Conservation (phyloP, 2,329 filamentous ascomycete genomes). For the Penicillium sp. region DNA sequence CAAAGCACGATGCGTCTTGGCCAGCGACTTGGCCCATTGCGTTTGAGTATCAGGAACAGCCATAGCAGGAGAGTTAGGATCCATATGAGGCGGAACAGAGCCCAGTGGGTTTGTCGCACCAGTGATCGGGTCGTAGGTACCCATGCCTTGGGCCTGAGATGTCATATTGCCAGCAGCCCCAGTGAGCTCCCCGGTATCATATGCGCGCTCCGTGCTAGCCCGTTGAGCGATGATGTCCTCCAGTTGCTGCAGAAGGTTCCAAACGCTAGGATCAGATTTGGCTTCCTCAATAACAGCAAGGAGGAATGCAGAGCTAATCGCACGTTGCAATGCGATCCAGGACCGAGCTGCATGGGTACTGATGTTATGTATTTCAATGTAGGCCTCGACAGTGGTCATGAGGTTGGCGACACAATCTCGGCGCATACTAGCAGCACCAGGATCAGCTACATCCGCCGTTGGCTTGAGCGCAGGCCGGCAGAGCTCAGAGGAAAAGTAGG, state of each 20-base stretch:
- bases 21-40: conserved; percentile 48
- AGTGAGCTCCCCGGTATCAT: conserved; percentile 18
- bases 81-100: conserved; percentile 25
- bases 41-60: conserved; percentile 37
- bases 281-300: conserved; percentile 48
- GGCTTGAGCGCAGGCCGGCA: conserved; percentile 60
- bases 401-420: conserved; percentile 57
- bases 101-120: conserved; percentile 31
- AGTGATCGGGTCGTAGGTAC: conserved; percentile 27
- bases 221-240: conserved; percentile 47
- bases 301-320: conserved; percentile 49
- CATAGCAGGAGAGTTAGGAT: conserved; percentile 29
- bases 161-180: conserved; percentile 17
- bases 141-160: conserved; percentile 18
- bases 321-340: conserved; percentile 48
- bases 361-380: conserved; percentile 53
- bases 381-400: conserved; percentile 57
- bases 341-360: conserved; percentile 46
- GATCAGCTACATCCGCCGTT: conserved; percentile 44
- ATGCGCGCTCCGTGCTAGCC: conserved; percentile 37
- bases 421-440: conserved; percentile 43
- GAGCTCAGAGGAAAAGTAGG: conserved; percentile 61
- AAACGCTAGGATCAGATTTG: conserved; percentile 41
- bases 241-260: conserved; percentile 41
- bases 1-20: conserved; percentile 46